These are phyloP conservation scores for Paramyrothecium sp. DNA, from an alignment of 2,329 filamentous ascomycete genomes.

Conservation along the genomic window DNA sequence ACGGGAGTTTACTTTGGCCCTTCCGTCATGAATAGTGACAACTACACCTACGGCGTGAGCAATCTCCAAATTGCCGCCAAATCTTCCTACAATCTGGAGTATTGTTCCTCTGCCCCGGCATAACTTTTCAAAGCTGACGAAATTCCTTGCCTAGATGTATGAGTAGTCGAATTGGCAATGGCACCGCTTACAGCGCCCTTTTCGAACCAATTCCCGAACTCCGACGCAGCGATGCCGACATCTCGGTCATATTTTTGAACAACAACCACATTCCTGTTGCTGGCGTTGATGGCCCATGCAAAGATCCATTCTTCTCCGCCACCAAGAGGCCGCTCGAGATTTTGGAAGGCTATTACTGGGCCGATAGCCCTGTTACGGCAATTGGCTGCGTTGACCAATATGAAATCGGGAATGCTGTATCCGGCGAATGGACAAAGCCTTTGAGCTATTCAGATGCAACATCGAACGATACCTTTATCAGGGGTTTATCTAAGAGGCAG, in stretches of 20 bases:
- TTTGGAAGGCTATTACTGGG: slow-evolving; percentile 3
- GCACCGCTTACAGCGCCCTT: neutral
- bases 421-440: neutral
- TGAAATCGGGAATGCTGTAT: slow-evolving; percentile 3
- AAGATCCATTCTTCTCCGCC: slow-evolving; percentile 7
- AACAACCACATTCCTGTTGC: slow-evolving; percentile 5
- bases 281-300: slow-evolving; percentile 4
- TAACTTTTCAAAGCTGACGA: neutral
- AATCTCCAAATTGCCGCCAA: slow-evolving; percentile 1
- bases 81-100: slow-evolving; percentile 2
- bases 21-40: neutral
- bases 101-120: neutral
- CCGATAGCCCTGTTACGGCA: slow-evolving; percentile 5
- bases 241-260: slow-evolving; percentile 7
- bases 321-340: neutral
- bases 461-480: neutral
- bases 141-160: neutral
- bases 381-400: slow-evolving; percentile 9
- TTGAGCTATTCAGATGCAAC: neutral
- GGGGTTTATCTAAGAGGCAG: neutral
- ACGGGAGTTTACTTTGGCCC: slow-evolving; percentile 3
- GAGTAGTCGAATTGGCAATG: neutral
- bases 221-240: slow-evolving; percentile 4
- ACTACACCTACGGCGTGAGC: slow-evolving; percentile 4
- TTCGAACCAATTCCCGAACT: slow-evolving; percentile 2